Evolutionary conservation across 768 basidiomycete species (phyloP).

Genomic region (Candolleomyces eurysporus): DNA sequence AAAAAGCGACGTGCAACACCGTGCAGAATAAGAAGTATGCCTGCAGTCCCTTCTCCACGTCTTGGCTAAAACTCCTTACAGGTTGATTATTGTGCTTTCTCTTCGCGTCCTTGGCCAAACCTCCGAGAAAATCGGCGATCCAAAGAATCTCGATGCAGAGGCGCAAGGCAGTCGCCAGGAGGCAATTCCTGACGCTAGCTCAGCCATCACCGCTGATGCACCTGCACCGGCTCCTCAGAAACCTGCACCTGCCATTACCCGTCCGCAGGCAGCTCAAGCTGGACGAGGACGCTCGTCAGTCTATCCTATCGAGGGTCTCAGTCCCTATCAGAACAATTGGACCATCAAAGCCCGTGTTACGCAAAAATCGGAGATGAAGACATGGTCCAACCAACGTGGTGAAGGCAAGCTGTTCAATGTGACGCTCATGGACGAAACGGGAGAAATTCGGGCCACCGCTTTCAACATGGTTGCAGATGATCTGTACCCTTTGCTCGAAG

Average conservation of each 20-base stretch:
- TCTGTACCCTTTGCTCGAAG: constrained; percentile 80
- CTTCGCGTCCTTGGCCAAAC: constrained; percentile 53
- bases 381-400: constrained; percentile 86
- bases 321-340: constrained; percentile 98
- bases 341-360: constrained; percentile 94
- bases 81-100: constrained; percentile 79
- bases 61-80: constrained; percentile 23
- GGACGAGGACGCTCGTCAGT: constrained; percentile 29
- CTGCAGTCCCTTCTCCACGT: constrained; percentile 6
- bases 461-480: constrained; percentile 87
- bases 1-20: constrained; percentile 76
- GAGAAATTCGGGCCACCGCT: constrained; percentile 86
- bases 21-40: constrained; percentile 82
- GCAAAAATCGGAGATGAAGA: constrained; percentile 83
- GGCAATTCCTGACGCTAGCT: constrained; percentile 23
- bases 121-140: constrained; percentile 73
- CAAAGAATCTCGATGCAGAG: constrained; percentile 32
- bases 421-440: constrained; percentile 91
- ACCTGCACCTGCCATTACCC: constrained; percentile 12
- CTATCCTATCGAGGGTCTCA: constrained; percentile 89
- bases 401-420: constrained; percentile 95
- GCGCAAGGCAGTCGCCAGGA: constrained; percentile 16
- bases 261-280: constrained; percentile 16
- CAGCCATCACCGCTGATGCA: constrained; percentile 18
- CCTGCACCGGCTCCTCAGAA: constrained; percentile 16